Base-by-base conservation (phyloP, 805 yeast genomes). In the Priceomyces fermenticarens region DNA sequence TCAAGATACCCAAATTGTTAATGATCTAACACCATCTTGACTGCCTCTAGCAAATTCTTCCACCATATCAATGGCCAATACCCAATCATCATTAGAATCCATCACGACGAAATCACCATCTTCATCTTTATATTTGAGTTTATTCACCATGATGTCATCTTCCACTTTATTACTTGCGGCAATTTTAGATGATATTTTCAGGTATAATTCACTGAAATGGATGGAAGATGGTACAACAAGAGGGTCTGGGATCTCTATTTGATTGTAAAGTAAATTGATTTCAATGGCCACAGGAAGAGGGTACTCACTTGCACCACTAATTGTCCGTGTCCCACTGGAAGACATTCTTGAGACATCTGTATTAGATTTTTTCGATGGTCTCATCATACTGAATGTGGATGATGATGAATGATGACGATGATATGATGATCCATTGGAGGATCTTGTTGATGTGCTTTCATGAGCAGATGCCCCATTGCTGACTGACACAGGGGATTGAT, bases 21-120 rank as follows among this genome's bases (percentile, higher is more conserved):
- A 57, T 11, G 51, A 49, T 30, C 54, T 53, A 6, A 40, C 42
- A 20, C 31, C 32, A 17, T 30, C 36, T 20, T 43, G 42, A 27
- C 43, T 43, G 12, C 45, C 53, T 43, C 49, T 52, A 7, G 47
- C 44, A 17, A 58, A 42, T 42, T 70, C 74, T 11, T 67, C 70
- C 35, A 67, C 52, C 70, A 66, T 65, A 47, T 88, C 97, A 42
- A 83, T 75, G 2, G 96, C 97, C 58, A 90, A 80, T 23, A 61
- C 65, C 87, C 96, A 85, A 58, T 91, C 98, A 39, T 91, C 97
- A 46, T 84, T 85, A 26, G 88, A 79, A 49, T 82, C 85, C 63
- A 91, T 79, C 36, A 85, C 81, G 32, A 93, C 95, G 58, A 78
- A 84, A 59, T 93, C 99, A 12, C 95, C 97, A 58, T 93, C 99